A percentile compares a stretch with the other conserved stretches of the same genome.
Evolutionary conservation across 345 rosid species (phyloP).

Genomic region (Excoecaria cochinchinensis): DNA sequence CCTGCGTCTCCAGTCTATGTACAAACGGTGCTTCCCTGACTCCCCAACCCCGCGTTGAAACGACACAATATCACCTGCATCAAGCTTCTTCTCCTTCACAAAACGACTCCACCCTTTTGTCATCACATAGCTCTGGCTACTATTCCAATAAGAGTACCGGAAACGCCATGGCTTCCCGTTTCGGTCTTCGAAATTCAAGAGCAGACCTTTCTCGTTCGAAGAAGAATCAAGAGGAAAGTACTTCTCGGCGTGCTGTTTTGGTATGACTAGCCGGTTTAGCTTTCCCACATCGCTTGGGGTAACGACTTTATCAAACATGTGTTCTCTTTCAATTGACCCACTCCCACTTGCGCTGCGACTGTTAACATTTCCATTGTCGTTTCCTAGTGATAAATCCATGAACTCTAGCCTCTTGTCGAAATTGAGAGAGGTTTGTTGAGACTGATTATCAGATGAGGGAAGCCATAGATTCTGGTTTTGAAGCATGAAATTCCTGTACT

Average conservation of each 20-base stretch:
- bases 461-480: constrained; percentile 28
- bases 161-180: constrained; percentile 88
- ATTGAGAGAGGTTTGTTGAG: constrained; percentile 29
- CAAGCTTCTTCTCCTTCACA: constrained; percentile 96
- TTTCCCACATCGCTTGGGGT: constrained; percentile 88
- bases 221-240: constrained; percentile 59
- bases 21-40: constrained; percentile 55
- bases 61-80: constrained; percentile 89
- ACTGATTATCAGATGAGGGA: constrained; percentile 17
- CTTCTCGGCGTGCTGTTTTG: constrained; percentile 81
- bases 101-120: constrained; percentile 99
- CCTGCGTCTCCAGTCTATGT: constrained; percentile 87
- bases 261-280: constrained; percentile 74
- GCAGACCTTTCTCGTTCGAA: constrained; percentile 76
- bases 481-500: constrained; percentile 23
- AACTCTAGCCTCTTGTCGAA: constrained; percentile 36
- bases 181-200: constrained; percentile 85
- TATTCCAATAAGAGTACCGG: constrained; percentile 97
- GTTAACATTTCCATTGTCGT: constrained; percentile 22
- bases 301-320: constrained; percentile 81
- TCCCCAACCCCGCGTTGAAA: constrained; percentile 80
- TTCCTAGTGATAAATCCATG: constrained; percentile 52
- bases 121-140: constrained; percentile 99
- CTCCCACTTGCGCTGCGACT: constrained; percentile 14
- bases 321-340: constrained; percentile 46